phyloP scores from a whole-genome alignment of 225 moss, liverwort and hornwort genomes.

The Marchantia paleacea region DNA sequence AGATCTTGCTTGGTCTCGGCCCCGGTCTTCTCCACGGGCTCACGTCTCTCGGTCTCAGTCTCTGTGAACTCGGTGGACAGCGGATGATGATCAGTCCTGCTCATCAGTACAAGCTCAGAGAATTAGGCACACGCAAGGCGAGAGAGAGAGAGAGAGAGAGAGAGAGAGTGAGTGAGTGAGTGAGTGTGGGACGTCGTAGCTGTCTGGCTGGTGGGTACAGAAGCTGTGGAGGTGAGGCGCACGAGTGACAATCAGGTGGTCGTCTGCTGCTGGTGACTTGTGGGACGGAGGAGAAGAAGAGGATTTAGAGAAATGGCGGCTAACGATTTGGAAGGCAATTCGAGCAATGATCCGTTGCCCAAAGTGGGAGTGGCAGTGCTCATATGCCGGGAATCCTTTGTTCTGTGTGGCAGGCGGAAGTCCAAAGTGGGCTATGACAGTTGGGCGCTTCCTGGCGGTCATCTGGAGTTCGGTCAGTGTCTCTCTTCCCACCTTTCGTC shows the following conservation, averaged over 20 bases:
- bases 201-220: too few species aligned
- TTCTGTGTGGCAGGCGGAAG: slow-evolving; percentile 65
- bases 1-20: background rate
- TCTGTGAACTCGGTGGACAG: background rate
- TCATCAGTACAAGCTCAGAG: background rate
- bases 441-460: slow-evolving; percentile 74
- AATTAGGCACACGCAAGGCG: background rate
- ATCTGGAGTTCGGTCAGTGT: slow-evolving; percentile 76
- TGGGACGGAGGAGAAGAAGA: background rate
- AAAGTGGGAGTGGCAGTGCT: slow-evolving; percentile 80
- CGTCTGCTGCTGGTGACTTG: background rate
- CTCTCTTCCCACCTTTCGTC: background rate
- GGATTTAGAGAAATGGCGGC: slow-evolving; percentile 26
- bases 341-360: slow-evolving; percentile 34
- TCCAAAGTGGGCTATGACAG: slow-evolving; percentile 56
- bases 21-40: background rate
- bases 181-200: background rate
- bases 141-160: background rate
- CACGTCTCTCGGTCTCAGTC: background rate
- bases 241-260: too few species aligned
- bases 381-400: slow-evolving; percentile 45
- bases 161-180: background rate
- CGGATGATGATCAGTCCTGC: background rate
- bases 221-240: too few species aligned
- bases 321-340: slow-evolving; percentile 12